A percentile compares a stretch with the other conserved stretches of the same genome.
Evolutionary conservation across 176 grass and related monocot species (phyloP).

Genomic region (Secale cereale): DNA sequence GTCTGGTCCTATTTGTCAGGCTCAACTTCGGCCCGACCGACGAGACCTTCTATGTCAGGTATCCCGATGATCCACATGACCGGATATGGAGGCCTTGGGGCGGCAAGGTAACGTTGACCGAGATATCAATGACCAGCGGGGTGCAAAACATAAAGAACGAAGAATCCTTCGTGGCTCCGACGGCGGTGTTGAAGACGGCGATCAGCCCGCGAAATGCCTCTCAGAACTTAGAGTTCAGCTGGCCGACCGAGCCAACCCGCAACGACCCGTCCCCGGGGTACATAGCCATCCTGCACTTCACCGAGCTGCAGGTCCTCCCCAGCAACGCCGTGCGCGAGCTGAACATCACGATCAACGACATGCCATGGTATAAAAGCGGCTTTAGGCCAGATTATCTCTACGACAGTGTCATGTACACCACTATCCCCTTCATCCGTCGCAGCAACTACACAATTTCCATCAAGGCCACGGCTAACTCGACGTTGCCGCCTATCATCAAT

Average conservation of each 20-base stretch:
- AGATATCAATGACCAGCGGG: conserved; percentile 26
- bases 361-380: neutral
- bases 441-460: conserved; percentile 28
- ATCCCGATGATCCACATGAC: conserved; percentile 41
- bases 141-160: neutral
- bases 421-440: neutral
- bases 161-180: conserved; percentile 9
- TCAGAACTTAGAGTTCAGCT: neutral
- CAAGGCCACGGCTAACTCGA: conserved; percentile 29
- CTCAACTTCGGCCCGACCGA: conserved; percentile 22
- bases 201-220: conserved; percentile 30
- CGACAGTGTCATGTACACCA: neutral
- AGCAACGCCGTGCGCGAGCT: conserved; percentile 26
- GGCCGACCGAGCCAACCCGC: neutral
- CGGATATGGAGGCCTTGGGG: conserved; percentile 3
- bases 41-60: neutral
- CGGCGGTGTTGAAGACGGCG: conserved; percentile 50
- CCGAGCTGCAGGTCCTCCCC: conserved; percentile 31
- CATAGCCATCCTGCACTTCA: conserved; percentile 14
- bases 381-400: neutral
- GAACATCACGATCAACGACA: conserved; percentile 18
- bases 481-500: conserved; percentile 53
- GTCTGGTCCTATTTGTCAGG: neutral
- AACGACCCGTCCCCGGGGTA: neutral
- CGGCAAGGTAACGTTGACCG: neutral